These are phyloP conservation scores for Aristolochia contorta DNA, from an alignment of 164 flowering plant genomes.

Conservation along the genomic window DNA sequence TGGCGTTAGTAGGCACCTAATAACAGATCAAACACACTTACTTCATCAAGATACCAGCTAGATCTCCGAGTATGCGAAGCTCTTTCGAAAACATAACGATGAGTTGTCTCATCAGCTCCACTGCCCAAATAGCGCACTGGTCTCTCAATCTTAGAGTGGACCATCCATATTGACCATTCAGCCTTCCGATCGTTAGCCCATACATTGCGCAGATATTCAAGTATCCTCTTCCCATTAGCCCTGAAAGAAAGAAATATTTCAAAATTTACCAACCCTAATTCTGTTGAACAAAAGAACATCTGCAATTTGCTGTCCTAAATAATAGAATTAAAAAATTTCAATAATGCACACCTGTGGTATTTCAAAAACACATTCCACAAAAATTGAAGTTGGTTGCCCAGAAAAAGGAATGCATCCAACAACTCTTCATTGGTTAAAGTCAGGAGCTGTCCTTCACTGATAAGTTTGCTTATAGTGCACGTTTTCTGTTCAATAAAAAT, in stretches of 20 bases:
- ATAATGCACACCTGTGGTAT: constrained; percentile 67
- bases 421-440: constrained; percentile 39
- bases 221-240: constrained; percentile 50
- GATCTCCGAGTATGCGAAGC: constrained; percentile 42
- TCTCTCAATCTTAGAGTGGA: constrained; percentile 84
- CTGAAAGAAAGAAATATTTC: constrained; percentile 28
- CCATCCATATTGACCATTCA: constrained; percentile 99
- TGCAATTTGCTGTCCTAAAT: no score
- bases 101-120: constrained; percentile 48
- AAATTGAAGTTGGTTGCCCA: constrained; percentile 57
- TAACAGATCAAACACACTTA: constrained; percentile 17
- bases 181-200: constrained; percentile 91
- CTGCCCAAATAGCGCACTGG: constrained; percentile 75
- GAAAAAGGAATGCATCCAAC: constrained; percentile 26
- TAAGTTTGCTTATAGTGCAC: constrained; percentile 27
- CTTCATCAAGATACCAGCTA: constrained; percentile 37
- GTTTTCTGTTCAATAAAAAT: constrained; percentile 32
- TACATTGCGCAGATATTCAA: constrained; percentile 57
- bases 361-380: constrained; percentile 73
- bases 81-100: constrained; percentile 39
- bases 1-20: not conserved
- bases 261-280: not conserved
- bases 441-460: constrained; percentile 28
- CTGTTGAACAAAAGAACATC: no score
- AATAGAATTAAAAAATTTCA: no score